Percentiles rank a stretch among this genome's conserved stretches.
Evolutionary conservation across 805 yeast species (phyloP).

Genomic region (Jamesozyma spencerorum): DNA sequence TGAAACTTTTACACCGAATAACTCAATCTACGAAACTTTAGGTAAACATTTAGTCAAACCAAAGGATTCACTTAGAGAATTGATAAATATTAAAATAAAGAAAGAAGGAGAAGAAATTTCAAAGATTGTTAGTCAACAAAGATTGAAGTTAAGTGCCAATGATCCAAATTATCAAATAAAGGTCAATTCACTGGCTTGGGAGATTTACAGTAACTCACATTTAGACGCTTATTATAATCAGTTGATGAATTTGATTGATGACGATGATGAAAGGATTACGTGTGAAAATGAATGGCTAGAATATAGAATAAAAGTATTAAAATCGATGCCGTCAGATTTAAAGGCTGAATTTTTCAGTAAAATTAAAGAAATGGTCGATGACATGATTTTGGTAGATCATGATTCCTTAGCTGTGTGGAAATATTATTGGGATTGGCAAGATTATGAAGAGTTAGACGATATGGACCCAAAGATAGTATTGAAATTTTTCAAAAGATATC

Average conservation of each 20-base stretch:
- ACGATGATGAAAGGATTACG: conserved; percentile 49
- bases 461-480: conserved; percentile 40
- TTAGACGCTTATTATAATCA: conserved; percentile 46
- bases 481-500: conserved; percentile 49
- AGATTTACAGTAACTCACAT: conserved; percentile 40
- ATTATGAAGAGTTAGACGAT: conserved; percentile 40
- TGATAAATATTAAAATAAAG: conserved; percentile 33
- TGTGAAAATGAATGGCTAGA: conserved; percentile 54
- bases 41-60: conserved; percentile 41
- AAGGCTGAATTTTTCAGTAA: conserved; percentile 35
- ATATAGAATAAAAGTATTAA: conserved; percentile 46
- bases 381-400: conserved; percentile 61
- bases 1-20: conserved; percentile 46
- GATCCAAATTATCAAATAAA: conserved; percentile 35
- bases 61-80: conserved; percentile 36
- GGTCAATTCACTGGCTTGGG: conserved; percentile 36
- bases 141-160: conserved; percentile 39
- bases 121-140: conserved; percentile 36
- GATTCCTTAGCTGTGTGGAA: conserved; percentile 62
- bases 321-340: conserved; percentile 38
- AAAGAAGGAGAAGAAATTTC: conserved; percentile 37
- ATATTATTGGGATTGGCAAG: conserved; percentile 64
- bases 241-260: conserved; percentile 49
- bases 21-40: conserved; percentile 43
- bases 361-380: conserved; percentile 52